Base-by-base conservation (phyloP, 176 grass and related monocot genomes). In the Dendrocalamus sinicus region DNA sequence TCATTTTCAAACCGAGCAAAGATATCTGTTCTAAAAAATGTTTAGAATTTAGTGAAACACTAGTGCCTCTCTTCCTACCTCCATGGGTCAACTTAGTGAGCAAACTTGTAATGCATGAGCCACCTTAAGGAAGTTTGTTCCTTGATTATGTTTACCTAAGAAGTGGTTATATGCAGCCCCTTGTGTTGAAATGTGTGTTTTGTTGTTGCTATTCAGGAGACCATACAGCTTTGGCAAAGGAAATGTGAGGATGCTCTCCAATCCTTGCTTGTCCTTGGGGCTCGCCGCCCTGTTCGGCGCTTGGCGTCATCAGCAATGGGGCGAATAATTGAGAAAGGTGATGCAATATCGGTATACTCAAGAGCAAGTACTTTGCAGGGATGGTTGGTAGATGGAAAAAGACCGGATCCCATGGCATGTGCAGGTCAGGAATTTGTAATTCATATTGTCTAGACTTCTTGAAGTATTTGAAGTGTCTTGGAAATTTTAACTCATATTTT, bases 161-260 rank as follows among this genome's bases (percentile, higher is more conserved):
- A 28, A 72, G 16, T 35, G 0, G 39, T 48, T 65, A 75, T 45
- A 39, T 37, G 45, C 45, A 79, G 45, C 23, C 41, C 50, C 30
- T 8, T 15, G 3, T 55, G 41, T 78, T 76, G 24, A 83, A 75
- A 53, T 32, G 11, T 85, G 43, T 79, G n/a, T 30, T 68, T 76
- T 84, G n/a, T 3, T 35, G 60, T 23, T 87, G 19, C 62, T 76
- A 67, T 90, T 60, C 85, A 98, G 96, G 96, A 94, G 70, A 86
- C 92, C n/a, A 94, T 96, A 89, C 96, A 99, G 41, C 88, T 91
- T 43, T 99, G 88, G 88, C 96, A 99, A 89, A 90, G 96, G 81
- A 96, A 96, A 80, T 99, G 96, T 7, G 96, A 99, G 93, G 93
- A 99, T 86, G 96, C 96, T 75, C 93, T 99, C 46, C 94, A 91